These are phyloP conservation scores for Capsella bursapastoris DNA, from an alignment of 345 rosid genomes.

Conservation along the genomic window DNA sequence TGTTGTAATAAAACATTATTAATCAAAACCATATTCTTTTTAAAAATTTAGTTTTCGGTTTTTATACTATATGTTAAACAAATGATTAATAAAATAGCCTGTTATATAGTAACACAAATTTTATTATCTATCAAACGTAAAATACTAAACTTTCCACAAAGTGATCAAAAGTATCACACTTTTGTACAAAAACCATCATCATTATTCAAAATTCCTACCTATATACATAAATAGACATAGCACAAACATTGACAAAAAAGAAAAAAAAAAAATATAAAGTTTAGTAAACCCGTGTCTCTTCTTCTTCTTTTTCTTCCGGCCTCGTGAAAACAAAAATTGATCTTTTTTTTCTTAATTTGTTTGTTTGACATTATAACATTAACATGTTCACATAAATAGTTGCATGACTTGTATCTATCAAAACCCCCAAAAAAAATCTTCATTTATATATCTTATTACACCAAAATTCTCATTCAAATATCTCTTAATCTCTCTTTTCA, in stretches of 20 bases:
- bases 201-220: constrained; percentile 27
- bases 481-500: constrained; percentile 16
- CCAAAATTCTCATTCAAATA: constrained; percentile 37
- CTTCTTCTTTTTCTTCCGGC: constrained; percentile 42
- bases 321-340: constrained; percentile 45
- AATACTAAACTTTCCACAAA: constrained; percentile 12
- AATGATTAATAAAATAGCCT: constrained; percentile 9
- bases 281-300: constrained; percentile 40
- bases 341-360: constrained; percentile 14
- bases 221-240: constrained; percentile 22
- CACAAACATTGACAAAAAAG: constrained; percentile 40
- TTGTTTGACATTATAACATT: constrained; percentile 25
- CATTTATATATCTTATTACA: not conserved
- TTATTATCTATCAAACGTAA: not conserved
- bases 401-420: constrained; percentile 10
- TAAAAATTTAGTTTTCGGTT: not conserved
- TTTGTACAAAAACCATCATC: not conserved
- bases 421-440: not conserved
- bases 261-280: constrained; percentile 18
- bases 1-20: not conserved
- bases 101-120: not conserved
- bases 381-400: constrained; percentile 27
- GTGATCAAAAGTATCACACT: not conserved
- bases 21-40: not conserved
- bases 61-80: not conserved